phyloP scores from a whole-genome alignment of 2,329 filamentous ascomycete genomes.

The Colletotrichum paranaense region DNA sequence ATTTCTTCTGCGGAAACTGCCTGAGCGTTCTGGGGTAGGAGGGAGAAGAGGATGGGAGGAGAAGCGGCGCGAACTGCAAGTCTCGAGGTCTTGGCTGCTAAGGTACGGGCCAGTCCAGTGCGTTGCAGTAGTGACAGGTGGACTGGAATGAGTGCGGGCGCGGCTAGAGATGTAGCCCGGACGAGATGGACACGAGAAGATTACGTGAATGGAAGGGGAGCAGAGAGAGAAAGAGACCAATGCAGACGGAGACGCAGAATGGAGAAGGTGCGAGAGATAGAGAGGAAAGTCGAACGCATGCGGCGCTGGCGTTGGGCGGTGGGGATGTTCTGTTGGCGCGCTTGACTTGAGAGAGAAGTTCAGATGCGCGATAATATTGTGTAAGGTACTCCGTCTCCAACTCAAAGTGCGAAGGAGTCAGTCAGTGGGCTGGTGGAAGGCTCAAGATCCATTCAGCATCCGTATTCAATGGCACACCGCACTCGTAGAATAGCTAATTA shows the following conservation, averaged over 20 bases:
- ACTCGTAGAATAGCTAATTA: not conserved
- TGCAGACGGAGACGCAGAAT: not conserved
- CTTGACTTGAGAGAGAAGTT: not conserved
- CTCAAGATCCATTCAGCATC: not conserved
- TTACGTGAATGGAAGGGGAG: not conserved
- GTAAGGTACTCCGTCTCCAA: not conserved
- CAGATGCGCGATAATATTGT: not conserved
- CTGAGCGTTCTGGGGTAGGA: conserved; percentile 30
- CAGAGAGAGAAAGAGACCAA: not conserved
- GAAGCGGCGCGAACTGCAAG: not conserved
- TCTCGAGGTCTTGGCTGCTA: conserved; percentile 1
- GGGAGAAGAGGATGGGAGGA: not conserved
- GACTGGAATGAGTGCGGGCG: conserved; percentile 18
- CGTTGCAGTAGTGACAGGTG: conserved; percentile 21
- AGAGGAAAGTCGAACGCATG: conserved; percentile 13
- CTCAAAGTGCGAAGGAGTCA: not conserved
- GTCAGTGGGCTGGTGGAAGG: conserved; percentile 1
- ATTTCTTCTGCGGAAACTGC: conserved; percentile 27
- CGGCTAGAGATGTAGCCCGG: not conserved
- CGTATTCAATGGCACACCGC: not conserved
- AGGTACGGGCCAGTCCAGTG: not conserved
- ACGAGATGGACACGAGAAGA: not conserved
- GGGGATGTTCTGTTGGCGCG: conserved; percentile 27
- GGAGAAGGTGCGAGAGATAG: not conserved
- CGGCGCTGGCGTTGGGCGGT: conserved; percentile 25